phyloP scores from a whole-genome alignment of 2,329 filamentous ascomycete species.

The Pleochaeta shiraiana region DNA sequence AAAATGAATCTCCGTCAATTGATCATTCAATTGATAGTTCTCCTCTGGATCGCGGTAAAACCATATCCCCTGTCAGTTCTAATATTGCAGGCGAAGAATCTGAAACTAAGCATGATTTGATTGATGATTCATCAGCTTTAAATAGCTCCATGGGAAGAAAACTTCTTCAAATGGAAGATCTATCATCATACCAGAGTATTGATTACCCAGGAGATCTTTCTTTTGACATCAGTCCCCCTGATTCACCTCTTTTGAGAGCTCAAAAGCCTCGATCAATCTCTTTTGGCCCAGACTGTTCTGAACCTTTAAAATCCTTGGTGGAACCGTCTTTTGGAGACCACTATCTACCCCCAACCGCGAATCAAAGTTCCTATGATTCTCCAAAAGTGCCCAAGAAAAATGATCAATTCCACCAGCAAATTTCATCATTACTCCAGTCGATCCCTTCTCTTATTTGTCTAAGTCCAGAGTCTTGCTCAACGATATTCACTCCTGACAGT shows the following conservation, averaged over 20 bases:
- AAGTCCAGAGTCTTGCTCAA: constrained; percentile 26
- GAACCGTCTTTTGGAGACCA: constrained; percentile 12
- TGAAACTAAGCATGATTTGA: too few species aligned
- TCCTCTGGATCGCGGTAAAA: too few species aligned
- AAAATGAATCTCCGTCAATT: too few species aligned
- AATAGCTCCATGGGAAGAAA: not conserved
- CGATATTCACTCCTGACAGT: constrained; percentile 16
- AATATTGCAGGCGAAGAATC: too few species aligned
- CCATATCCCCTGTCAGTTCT: too few species aligned
- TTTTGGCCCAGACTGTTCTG: constrained; percentile 5
- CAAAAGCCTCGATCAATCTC: constrained; percentile 7
- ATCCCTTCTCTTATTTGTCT: constrained; percentile 66
- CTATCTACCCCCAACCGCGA: constrained; percentile 9
- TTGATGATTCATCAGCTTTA: not conserved
- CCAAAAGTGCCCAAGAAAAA: constrained; percentile 21
- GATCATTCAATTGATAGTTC: too few species aligned
- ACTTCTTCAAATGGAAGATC: not conserved
- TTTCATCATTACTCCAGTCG: constrained; percentile 53
- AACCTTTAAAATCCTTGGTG: constrained; percentile 8
- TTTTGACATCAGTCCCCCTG: constrained; percentile 11
- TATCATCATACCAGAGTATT: constrained; percentile 12
- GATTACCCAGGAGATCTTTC: constrained; percentile 6
- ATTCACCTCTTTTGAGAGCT: constrained; percentile 11
- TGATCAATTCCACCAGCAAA: constrained; percentile 57
- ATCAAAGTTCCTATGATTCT: constrained; percentile 9